Percentiles rank a stretch among this genome's conserved stretches.
Evolutionary conservation across 805 yeast species (phyloP).

Genomic region (Brettanomyces naardenensis): DNA sequence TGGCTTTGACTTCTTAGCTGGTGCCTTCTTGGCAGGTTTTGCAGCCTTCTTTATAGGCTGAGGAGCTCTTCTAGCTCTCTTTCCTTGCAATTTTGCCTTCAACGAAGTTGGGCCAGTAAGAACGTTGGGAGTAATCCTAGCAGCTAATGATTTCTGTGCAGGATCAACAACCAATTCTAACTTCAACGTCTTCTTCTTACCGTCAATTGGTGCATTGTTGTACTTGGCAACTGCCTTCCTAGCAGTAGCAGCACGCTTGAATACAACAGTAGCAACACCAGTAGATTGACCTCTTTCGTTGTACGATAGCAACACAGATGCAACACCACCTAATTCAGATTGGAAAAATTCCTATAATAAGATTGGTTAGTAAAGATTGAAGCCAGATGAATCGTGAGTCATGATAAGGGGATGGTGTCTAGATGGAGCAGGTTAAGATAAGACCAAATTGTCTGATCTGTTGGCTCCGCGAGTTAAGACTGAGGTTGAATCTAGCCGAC

Average conservation of each 20-base stretch:
- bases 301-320: slow-evolving; percentile 62
- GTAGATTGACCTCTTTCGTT: slow-evolving; percentile 84
- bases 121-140: slow-evolving; percentile 56
- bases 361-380: slow-evolving; percentile 14
- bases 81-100: slow-evolving; percentile 5
- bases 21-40: slow-evolving; percentile 8
- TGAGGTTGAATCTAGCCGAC: too few relatives aligned
- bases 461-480: too few relatives aligned
- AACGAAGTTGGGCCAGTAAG: slow-evolving; percentile 7
- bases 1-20: slow-evolving; percentile 15
- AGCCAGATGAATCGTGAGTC: too few relatives aligned
- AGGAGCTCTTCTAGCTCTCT: slow-evolving; percentile 42
- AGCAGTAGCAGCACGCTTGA: slow-evolving; percentile 64
- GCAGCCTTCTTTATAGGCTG: slow-evolving; percentile 16
- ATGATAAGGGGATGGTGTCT: too few relatives aligned
- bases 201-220: slow-evolving; percentile 91
- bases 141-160: slow-evolving; percentile 60
- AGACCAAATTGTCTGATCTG: too few relatives aligned
- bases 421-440: too few relatives aligned
- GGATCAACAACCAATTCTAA: slow-evolving; percentile 84
- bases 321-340: slow-evolving; percentile 80
- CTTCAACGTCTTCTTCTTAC: slow-evolving; percentile 69
- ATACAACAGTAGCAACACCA: slow-evolving; percentile 85
- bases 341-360: slow-evolving; percentile 73
- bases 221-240: slow-evolving; percentile 71